These are phyloP conservation scores for Podospora pseudoanserina DNA, from an alignment of 495 filamentous ascomycete genomes.

Conservation along the genomic window DNA sequence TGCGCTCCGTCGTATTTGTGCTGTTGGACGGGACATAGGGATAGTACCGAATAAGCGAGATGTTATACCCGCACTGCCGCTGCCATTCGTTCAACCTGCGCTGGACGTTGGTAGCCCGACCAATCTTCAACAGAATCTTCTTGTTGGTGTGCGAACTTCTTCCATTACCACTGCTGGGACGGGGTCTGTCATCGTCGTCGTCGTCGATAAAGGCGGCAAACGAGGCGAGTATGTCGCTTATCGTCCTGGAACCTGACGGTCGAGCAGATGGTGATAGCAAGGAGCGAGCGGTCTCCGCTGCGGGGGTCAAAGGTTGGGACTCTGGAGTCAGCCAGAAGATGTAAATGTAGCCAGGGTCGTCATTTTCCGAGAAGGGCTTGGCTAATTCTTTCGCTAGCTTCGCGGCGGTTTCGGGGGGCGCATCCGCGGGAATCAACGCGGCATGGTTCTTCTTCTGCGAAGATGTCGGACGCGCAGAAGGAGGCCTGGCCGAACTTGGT, in stretches of 20 bases:
- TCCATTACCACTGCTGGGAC: constrained; percentile 16
- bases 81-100: constrained; percentile 89
- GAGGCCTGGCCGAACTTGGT: constrained; percentile 23
- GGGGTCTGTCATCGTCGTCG: constrained; percentile 18
- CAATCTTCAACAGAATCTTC: constrained; percentile 84
- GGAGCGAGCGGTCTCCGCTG: constrained; percentile 55
- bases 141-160: constrained; percentile 21
- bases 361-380: constrained; percentile 72
- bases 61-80: constrained; percentile 82
- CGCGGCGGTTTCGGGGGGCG: constrained; percentile 63
- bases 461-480: neutral
- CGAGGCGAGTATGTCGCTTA: constrained; percentile 64
- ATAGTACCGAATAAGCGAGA: constrained; percentile 86
- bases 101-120: constrained; percentile 85
- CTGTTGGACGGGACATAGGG: constrained; percentile 65
- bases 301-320: constrained; percentile 46
- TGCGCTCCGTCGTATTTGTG: constrained; percentile 44
- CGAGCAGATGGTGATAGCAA: constrained; percentile 49
- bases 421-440: constrained; percentile 61
- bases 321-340: constrained; percentile 87
- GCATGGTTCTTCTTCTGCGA: constrained; percentile 54
- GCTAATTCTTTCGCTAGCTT: constrained; percentile 68
- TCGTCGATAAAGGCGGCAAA: constrained; percentile 40
- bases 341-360: constrained; percentile 94
- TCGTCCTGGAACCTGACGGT: constrained; percentile 48